Conservation (phyloP, 371 early-diverging fungal species). For the Circinella minor region DNA sequence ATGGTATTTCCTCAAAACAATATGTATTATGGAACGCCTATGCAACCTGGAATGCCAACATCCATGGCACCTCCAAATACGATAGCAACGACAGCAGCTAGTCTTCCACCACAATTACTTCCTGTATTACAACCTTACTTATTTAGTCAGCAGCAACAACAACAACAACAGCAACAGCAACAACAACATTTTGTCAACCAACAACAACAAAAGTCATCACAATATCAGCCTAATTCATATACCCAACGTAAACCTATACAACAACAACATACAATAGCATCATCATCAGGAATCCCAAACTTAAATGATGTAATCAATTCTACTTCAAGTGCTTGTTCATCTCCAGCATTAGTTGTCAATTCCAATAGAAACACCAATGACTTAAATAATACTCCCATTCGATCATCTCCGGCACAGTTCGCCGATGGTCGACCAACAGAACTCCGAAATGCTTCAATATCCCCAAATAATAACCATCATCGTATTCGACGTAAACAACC, state of each 20-base stretch:
- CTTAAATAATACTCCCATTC: background rate
- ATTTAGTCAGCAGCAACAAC: conserved; percentile 1
- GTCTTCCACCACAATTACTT: background rate
- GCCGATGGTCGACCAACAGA: background rate
- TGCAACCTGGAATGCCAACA: background rate
- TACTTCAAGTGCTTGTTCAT: too few relatives aligned
- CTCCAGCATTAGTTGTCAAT: too few relatives aligned
- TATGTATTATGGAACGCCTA: conserved; percentile 7
- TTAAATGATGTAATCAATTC: too few relatives aligned
- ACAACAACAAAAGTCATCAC: background rate
- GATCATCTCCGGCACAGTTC: background rate
- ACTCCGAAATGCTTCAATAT: background rate
- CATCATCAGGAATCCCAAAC: background rate
- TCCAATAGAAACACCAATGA: too few relatives aligned
- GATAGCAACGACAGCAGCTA: background rate
- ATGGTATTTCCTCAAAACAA: conserved; percentile 6
- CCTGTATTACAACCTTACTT: conserved; percentile 2
- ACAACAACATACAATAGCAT: background rate
- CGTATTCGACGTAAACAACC: conserved; percentile 22
- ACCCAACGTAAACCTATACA: conserved; percentile 20
- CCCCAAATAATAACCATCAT: background rate
- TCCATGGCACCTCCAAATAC: background rate
- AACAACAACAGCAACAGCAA: conserved; percentile 8
- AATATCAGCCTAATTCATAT: background rate
- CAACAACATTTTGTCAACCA: conserved; percentile 2